Percentiles rank a stretch among this genome's conserved stretches.
Evolutionary conservation across 495 filamentous ascomycete species (phyloP).

Genomic region (Tuber melanosporum): DNA sequence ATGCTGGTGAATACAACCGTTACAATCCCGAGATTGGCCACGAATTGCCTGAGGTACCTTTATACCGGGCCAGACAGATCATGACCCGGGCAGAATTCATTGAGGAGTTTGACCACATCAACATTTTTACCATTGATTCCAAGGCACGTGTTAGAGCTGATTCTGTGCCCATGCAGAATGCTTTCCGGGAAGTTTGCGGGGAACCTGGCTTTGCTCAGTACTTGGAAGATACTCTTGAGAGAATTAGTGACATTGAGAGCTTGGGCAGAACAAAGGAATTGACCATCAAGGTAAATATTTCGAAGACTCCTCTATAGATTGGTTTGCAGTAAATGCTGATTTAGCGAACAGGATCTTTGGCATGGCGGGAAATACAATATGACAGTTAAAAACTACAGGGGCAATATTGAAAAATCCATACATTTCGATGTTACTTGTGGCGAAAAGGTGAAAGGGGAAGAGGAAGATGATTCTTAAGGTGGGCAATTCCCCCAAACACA

Average conservation of each 20-base stretch:
- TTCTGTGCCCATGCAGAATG: constrained; percentile 90
- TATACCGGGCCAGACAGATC: constrained; percentile 78
- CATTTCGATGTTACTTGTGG: constrained; percentile 41
- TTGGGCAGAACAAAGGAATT: constrained; percentile 85
- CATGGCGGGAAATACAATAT: constrained; percentile 74
- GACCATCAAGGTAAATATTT: constrained; percentile 68
- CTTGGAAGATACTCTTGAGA: constrained; percentile 70
- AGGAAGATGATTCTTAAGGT: not conserved
- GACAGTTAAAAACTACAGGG: constrained; percentile 49
- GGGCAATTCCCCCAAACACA: not conserved
- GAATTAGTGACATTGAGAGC: constrained; percentile 86
- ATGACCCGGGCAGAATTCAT: constrained; percentile 98
- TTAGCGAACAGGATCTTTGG: constrained; percentile 47
- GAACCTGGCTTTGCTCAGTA: constrained; percentile 69
- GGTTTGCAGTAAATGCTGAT: constrained; percentile 43
- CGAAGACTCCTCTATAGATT: not conserved
- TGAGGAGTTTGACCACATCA: constrained; percentile 81
- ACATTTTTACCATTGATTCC: constrained; percentile 90
- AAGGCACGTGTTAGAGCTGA: constrained; percentile 83
- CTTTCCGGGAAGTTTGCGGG: constrained; percentile 73
- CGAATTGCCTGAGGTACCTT: constrained; percentile 69
- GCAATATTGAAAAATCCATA: constrained; percentile 33
- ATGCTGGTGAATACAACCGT: constrained; percentile 54
- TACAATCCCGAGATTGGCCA: constrained; percentile 58
- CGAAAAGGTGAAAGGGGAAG: constrained; percentile 27